Evolutionary conservation across 345 rosid species (phyloP).

Genomic region (Hibiscus mutabilis): DNA sequence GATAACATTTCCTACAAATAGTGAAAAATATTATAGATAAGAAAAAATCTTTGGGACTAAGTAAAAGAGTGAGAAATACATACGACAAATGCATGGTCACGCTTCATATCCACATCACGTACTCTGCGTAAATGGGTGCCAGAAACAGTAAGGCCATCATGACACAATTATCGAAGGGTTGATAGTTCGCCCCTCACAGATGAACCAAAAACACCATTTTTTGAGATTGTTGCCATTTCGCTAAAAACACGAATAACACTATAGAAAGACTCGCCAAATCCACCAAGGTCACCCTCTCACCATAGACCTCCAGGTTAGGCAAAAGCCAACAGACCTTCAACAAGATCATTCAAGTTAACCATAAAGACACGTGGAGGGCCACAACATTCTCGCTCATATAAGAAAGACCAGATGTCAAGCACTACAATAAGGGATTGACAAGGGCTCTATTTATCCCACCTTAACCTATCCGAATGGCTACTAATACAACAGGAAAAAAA

Average conservation of each 20-base stretch:
- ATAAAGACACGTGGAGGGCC: constrained; percentile 32
- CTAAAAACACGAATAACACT: constrained; percentile 66
- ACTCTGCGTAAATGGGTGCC: constrained; percentile 89
- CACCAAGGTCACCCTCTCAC: constrained; percentile 87
- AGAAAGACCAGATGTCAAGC: constrained; percentile 23
- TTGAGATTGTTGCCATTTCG: constrained; percentile 75
- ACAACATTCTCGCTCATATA: constrained; percentile 39
- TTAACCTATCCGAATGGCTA: background rate
- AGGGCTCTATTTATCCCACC: constrained; percentile 13
- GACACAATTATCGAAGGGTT: constrained; percentile 71
- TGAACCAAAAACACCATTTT: constrained; percentile 83
- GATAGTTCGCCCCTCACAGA: constrained; percentile 83
- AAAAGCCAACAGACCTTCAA: constrained; percentile 88
- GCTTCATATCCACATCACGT: constrained; percentile 94
- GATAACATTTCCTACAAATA: constrained; percentile 21
- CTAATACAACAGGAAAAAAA: background rate
- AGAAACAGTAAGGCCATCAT: constrained; percentile 92
- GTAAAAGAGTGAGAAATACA: constrained; percentile 22
- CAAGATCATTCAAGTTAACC: constrained; percentile 84
- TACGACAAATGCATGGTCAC: constrained; percentile 86
- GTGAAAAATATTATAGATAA: background rate
- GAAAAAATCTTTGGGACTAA: background rate
- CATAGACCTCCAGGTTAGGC: constrained; percentile 81
- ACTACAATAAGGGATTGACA: constrained; percentile 21
- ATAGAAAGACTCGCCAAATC: constrained; percentile 82